Percentiles rank a stretch among this genome's conserved stretches.
phyloP scores from a whole-genome alignment of 495 filamentous ascomycete genomes.

The Clavariopsis aquatica region DNA sequence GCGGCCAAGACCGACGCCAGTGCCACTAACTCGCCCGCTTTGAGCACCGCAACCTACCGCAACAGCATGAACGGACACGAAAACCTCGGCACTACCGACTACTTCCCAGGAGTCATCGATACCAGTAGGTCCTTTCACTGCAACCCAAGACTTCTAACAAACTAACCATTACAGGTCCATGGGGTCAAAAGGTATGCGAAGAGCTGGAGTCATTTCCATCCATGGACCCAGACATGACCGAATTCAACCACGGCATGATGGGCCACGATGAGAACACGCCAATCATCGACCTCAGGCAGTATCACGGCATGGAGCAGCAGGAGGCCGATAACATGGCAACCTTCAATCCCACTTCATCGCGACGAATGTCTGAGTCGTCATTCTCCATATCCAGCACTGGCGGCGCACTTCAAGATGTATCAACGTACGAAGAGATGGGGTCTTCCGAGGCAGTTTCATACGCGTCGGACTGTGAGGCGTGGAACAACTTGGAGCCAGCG shows the following conservation, averaged over 20 bases:
- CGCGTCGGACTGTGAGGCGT: conserved; percentile 39
- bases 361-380: conserved; percentile 41
- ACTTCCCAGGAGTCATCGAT: conserved; percentile 35
- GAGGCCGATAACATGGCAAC: conserved; percentile 27
- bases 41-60: conserved; percentile 20
- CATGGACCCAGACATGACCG: conserved; percentile 39
- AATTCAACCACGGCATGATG: conserved; percentile 36
- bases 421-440: conserved; percentile 40
- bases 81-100: conserved; percentile 23
- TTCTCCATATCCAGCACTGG: conserved; percentile 43
- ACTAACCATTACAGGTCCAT: conserved; percentile 33
- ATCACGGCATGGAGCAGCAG: conserved; percentile 26
- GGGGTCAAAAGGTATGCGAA: conserved; percentile 40
- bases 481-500: conserved; percentile 38
- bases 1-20: conserved; percentile 23
- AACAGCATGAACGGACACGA: conserved; percentile 21
- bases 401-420: conserved; percentile 34
- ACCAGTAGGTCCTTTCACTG: conserved; percentile 30
- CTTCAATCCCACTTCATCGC: conserved; percentile 28
- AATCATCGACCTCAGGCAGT: conserved; percentile 43
- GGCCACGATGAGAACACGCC: conserved; percentile 40
- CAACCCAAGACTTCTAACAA: too few relatives aligned
- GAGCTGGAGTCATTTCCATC: conserved; percentile 40
- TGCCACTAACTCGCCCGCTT: conserved; percentile 23
- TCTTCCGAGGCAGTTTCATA: conserved; percentile 39